Evolutionary conservation across 768 basidiomycete genomes (phyloP), one percentile per base, ranked within the genome.

Genomic region (Lepiota brunneoincarnata): DNA sequence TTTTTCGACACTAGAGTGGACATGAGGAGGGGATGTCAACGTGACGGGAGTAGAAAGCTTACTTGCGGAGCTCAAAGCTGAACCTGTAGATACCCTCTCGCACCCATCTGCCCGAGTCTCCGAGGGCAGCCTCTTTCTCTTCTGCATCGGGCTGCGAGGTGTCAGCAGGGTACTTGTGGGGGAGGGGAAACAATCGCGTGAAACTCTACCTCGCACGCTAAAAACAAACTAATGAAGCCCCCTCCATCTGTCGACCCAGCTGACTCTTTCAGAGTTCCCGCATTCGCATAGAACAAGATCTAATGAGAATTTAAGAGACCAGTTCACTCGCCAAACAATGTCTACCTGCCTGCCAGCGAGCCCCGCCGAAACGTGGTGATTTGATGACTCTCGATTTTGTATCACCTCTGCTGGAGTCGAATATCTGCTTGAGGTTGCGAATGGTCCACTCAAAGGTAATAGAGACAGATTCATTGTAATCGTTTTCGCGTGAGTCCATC

Each of bases 61-160:
- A 85, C 89, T 82, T 87, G 63, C 82, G 80, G 59, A 93, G 73
- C 63, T 93, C 91, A 60, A 94, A 93, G 56, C 79, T 83, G 67
- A 93, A 94, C 63, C 85, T 91, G 72, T 82, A 93, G n/a, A 87
- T 71, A 1, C 91, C 91, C 54, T 91, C 87, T 14, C 92, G 81
- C n/a, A 79, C 69, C 91, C 91, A 94, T 72, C 88, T 92, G 62
- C 85, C 84, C 42, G 64, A 69, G 52, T 81, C 75, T 44, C 75
- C 75, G 24, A 86, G 67, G 2, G 85, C 79, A 12, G 68, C 75
- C 53, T 91, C 88, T 55, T 80, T 86, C 70, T 94, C 91, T 61
- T 86, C 83, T 18, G 77, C 67, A 0, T 89, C 91, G 12, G 91
- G 92, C 89, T 92, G 57, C 15, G 45, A 15, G 41, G 14, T 46